Percentiles rank a stretch among this genome's conserved stretches.
These are phyloP conservation scores for Fusarium sp. DNA, from an alignment of 2,329 filamentous ascomycete genomes.

Conservation along the genomic window DNA sequence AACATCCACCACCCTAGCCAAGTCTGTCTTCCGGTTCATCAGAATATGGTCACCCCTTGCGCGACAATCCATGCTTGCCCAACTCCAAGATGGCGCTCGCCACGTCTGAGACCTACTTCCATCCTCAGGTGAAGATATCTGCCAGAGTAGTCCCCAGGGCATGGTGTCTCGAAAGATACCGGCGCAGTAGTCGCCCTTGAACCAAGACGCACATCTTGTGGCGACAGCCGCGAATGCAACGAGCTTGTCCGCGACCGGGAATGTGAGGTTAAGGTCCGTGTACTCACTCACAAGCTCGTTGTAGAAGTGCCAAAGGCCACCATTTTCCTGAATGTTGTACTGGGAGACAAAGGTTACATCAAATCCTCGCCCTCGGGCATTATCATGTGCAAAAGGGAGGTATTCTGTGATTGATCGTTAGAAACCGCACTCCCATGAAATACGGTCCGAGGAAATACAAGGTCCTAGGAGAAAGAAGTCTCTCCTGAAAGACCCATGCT, in stretches of 20 bases:
- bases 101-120: neutral
- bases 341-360: neutral
- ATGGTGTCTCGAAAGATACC: slow-evolving; percentile 4
- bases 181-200: slow-evolving; percentile 6
- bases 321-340: neutral
- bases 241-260: neutral
- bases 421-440: slow-evolving; percentile 1
- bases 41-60: neutral
- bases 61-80: neutral
- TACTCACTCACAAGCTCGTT: neutral
- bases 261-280: neutral
- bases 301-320: neutral
- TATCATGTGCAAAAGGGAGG: neutral
- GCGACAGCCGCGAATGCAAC: slow-evolving; percentile 4
- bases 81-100: slow-evolving; percentile 12
- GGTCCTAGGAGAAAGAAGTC: slow-evolving; percentile 5
- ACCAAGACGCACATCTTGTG: neutral
- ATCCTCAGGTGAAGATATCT: neutral
- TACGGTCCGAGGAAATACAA: slow-evolving; percentile 1
- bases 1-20: neutral
- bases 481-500: slow-evolving; percentile 10
- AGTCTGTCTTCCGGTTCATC: neutral
- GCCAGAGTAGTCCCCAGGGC: slow-evolving; percentile 9
- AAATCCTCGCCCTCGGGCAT: neutral
- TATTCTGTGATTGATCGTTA: neutral